Percentiles rank a stretch among this genome's conserved stretches.
Evolutionary conservation across 2,329 filamentous ascomycete species (phyloP).

Genomic region (Fusarium multiceps): DNA sequence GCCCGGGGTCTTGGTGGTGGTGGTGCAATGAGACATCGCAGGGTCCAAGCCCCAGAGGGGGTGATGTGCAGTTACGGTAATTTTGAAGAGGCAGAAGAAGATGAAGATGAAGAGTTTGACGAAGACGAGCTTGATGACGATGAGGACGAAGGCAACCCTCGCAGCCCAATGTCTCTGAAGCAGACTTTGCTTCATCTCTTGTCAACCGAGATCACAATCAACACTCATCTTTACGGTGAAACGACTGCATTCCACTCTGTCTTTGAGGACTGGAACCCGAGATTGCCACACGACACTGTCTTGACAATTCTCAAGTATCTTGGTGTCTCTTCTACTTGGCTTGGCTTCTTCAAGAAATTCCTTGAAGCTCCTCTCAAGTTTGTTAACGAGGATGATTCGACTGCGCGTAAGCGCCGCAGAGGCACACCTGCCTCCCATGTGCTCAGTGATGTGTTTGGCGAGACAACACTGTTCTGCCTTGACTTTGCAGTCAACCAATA

Average conservation of each 20-base stretch:
- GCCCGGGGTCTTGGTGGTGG: background rate
- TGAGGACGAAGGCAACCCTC: slow-evolving; percentile 23
- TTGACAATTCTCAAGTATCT: slow-evolving; percentile 68
- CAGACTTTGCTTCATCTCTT: slow-evolving; percentile 61
- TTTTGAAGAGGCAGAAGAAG: slow-evolving; percentile 1
- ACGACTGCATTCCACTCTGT: slow-evolving; percentile 59
- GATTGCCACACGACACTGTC: slow-evolving; percentile 67
- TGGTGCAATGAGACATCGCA: slow-evolving; percentile 6
- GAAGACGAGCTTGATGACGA: slow-evolving; percentile 16
- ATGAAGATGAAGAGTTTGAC: slow-evolving; percentile 15
- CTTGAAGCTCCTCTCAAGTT: slow-evolving; percentile 70
- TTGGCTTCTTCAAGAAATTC: slow-evolving; percentile 69
- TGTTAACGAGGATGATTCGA: slow-evolving; percentile 61
- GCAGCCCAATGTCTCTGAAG: slow-evolving; percentile 57
- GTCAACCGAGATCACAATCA: slow-evolving; percentile 60
- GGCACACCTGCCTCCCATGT: slow-evolving; percentile 67
- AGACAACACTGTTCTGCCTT: slow-evolving; percentile 71
- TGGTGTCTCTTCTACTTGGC: slow-evolving; percentile 66
- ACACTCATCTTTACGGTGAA: slow-evolving; percentile 58
- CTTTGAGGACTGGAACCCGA: slow-evolving; percentile 58
- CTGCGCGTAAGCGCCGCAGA: slow-evolving; percentile 61
- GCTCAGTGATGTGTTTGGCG: slow-evolving; percentile 69
- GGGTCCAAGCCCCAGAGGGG: background rate
- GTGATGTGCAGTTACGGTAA: no score
- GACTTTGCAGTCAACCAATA: slow-evolving; percentile 72